Evolutionary conservation across 2,329 filamentous ascomycete species (phyloP).

Genomic region (Clonostachys solani): DNA sequence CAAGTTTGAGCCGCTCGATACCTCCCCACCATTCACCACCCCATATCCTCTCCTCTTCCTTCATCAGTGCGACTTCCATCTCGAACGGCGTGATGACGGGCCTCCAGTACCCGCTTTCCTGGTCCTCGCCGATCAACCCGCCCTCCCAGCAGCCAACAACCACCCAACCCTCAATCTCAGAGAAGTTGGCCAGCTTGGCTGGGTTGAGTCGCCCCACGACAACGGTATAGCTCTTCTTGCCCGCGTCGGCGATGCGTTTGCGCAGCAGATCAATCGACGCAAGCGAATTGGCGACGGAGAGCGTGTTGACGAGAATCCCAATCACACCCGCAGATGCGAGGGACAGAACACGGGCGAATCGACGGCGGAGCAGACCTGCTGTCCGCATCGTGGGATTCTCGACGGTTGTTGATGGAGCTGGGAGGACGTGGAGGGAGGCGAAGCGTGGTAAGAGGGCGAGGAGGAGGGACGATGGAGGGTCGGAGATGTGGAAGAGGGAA

Average conservation of each 20-base stretch:
- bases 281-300: constrained; percentile 88
- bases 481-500: constrained; percentile 79
- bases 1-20: constrained; percentile 64
- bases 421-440: constrained; percentile 72
- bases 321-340: constrained; percentile 80
- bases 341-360: constrained; percentile 81
- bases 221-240: constrained; percentile 94
- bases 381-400: constrained; percentile 38
- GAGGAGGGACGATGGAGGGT: constrained; percentile 76
- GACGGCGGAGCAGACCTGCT: constrained; percentile 64
- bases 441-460: constrained; percentile 84
- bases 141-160: constrained; percentile 99
- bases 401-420: constrained; percentile 53
- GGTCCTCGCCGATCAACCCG: constrained; percentile 78
- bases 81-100: constrained; percentile 96
- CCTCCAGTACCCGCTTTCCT: constrained; percentile 74
- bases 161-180: constrained; percentile 93
- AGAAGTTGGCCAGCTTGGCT: constrained; percentile 94
- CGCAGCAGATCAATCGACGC: constrained; percentile 72
- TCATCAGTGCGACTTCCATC: constrained; percentile 70
- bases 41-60: constrained; percentile 77
- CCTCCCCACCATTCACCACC: constrained; percentile 85
- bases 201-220: constrained; percentile 96
- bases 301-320: constrained; percentile 92
- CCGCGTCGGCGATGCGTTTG: constrained; percentile 67